phyloP scores from a whole-genome alignment of 1,284 basidiomycete genomes.

The Chiua sp. region DNA sequence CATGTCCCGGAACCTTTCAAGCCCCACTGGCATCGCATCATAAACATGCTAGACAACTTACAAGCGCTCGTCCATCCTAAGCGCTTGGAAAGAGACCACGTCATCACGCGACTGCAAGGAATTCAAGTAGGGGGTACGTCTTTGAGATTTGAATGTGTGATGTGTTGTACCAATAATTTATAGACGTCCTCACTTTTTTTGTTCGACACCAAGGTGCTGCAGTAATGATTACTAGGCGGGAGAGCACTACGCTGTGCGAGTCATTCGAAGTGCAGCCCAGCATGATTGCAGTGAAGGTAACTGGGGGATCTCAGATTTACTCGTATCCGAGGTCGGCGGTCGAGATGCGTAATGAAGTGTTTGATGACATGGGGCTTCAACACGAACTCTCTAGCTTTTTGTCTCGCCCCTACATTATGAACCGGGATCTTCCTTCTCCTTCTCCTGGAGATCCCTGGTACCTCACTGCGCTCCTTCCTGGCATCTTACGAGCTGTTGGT shows the following conservation, averaged over 20 bases:
- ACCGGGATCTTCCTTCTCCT: slow-evolving; percentile 13
- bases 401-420: slow-evolving; percentile 10
- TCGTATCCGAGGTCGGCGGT: slow-evolving; percentile 38
- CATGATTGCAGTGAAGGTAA: slow-evolving; percentile 31
- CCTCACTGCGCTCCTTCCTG: slow-evolving; percentile 18
- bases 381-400: slow-evolving; percentile 27
- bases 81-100: background rate
- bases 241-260: slow-evolving; percentile 30
- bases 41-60: slow-evolving; percentile 4
- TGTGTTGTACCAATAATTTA: no score
- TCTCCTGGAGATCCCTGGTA: slow-evolving; percentile 30
- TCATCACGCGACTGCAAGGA: slow-evolving; percentile 15
- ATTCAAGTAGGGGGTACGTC: no score
- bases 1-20: background rate
- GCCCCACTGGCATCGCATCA: slow-evolving; percentile 6
- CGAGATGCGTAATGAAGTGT: slow-evolving; percentile 15
- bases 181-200: slow-evolving; percentile 7
- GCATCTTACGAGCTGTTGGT: slow-evolving; percentile 34
- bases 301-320: slow-evolving; percentile 19
- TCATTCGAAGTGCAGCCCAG: slow-evolving; percentile 29
- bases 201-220: slow-evolving; percentile 8
- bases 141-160: no score
- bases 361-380: slow-evolving; percentile 23
- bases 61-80: background rate
- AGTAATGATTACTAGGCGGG: slow-evolving; percentile 22